phyloP scores from a whole-genome alignment of 192 early-diverging fungal species.

The Jimgerdemannia flammicorona region DNA sequence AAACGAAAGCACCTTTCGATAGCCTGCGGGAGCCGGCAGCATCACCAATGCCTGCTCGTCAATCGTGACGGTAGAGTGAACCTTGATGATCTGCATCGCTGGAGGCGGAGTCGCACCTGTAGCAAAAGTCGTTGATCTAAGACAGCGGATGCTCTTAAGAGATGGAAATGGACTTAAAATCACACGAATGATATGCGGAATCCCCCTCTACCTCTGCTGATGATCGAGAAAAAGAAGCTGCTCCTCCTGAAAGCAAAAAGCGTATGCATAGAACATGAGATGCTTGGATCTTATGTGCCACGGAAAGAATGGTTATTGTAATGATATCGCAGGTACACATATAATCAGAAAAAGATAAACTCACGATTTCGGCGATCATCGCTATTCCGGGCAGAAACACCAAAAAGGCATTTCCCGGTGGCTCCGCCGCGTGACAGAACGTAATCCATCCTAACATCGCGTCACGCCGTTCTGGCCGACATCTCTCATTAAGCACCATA shows the following conservation, averaged over 20 bases:
- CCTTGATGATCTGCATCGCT: conserved; percentile 15
- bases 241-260: conserved; percentile 11
- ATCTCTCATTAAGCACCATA: not conserved
- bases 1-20: conserved; percentile 9
- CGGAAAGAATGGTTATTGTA: not conserved
- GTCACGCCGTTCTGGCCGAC: conserved; percentile 13
- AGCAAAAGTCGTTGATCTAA: not conserved
- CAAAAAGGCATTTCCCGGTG: conserved; percentile 14
- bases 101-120: not conserved
- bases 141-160: too few relatives aligned
- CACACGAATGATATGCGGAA: too few relatives aligned
- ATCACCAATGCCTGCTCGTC: conserved; percentile 23
- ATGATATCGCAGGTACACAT: not conserved
- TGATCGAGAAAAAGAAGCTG: conserved; percentile 9
- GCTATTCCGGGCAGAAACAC: conserved; percentile 29
- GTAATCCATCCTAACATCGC: conserved; percentile 18
- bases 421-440: conserved; percentile 10
- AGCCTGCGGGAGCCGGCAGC: conserved; percentile 14
- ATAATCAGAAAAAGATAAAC: not conserved
- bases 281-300: not conserved
- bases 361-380: conserved; percentile 21
- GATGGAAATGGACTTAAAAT: too few relatives aligned
- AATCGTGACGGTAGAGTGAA: conserved; percentile 27
- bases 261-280: not conserved
- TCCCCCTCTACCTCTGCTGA: conserved; percentile 3